These are phyloP conservation scores for Colletotrichum graminicola DNA, from an alignment of 2,329 filamentous ascomycete genomes.

Conservation along the genomic window DNA sequence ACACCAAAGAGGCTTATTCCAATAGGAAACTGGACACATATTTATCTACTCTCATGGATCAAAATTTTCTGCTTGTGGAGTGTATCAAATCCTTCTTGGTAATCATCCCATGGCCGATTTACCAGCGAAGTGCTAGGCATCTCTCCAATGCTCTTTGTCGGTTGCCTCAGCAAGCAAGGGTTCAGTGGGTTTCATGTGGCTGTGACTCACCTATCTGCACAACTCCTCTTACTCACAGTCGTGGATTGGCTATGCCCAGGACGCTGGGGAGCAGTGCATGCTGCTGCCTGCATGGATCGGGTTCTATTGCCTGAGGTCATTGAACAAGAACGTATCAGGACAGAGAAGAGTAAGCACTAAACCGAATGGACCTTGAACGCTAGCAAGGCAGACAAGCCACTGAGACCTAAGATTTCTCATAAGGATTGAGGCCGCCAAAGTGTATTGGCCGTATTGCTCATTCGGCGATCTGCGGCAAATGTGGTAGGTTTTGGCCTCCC, in stretches of 20 bases:
- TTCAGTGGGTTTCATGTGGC: slow-evolving; percentile 1
- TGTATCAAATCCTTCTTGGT: slow-evolving; percentile 1
- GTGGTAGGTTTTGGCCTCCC: neutral
- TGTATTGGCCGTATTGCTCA: slow-evolving; percentile 15
- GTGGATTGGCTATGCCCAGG: neutral
- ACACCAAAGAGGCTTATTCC: neutral
- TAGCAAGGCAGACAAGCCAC: slow-evolving; percentile 24
- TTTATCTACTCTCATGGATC: slow-evolving; percentile 1
- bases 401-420: neutral
- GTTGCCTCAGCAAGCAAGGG: slow-evolving; percentile 10
- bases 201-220: slow-evolving; percentile 32
- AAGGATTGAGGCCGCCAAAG: slow-evolving; percentile 16
- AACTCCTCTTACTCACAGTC: neutral
- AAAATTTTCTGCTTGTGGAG: neutral
- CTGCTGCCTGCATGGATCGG: slow-evolving; percentile 30
- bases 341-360: slow-evolving; percentile 21
- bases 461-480: slow-evolving; percentile 8
- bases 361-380: neutral
- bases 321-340: slow-evolving; percentile 1
- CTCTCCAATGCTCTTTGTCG: neutral
- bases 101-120: no score
- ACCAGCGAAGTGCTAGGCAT: neutral
- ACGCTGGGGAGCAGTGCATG: neutral
- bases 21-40: neutral
- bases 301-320: neutral